Evolutionary conservation across 129 eudicot species (phyloP).

Genomic region (Centaurea solstitialis): DNA sequence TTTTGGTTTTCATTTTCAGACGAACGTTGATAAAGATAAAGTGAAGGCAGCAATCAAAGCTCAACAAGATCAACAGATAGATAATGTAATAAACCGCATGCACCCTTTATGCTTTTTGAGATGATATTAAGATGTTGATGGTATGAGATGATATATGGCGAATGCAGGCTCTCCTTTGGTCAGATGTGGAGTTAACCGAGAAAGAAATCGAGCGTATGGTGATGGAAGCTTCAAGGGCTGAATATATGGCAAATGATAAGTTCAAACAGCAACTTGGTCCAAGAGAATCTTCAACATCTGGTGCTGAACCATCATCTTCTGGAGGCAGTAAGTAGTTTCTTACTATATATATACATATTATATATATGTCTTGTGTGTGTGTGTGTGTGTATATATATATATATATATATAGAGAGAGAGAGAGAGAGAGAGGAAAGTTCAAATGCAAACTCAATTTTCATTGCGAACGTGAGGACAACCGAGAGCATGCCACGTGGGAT

Average conservation of each 20-base stretch:
- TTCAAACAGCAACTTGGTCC: slow-evolving; percentile 72
- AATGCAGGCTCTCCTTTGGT: slow-evolving; percentile 80
- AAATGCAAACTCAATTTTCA: no score
- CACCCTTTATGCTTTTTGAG: background rate
- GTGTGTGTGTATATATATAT: no score
- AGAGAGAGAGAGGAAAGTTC: no score
- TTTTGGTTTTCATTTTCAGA: slow-evolving; percentile 39
- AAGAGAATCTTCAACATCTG: slow-evolving; percentile 84
- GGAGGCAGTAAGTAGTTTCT: slow-evolving; percentile 67
- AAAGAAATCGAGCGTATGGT: slow-evolving; percentile 98
- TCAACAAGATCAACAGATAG: slow-evolving; percentile 98
- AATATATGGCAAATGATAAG: slow-evolving; percentile 72
- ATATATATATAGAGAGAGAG: background rate
- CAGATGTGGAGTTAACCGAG: slow-evolving; percentile 95
- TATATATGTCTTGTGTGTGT: no score
- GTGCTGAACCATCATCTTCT: slow-evolving; percentile 97
- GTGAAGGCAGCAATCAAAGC: slow-evolving; percentile 99
- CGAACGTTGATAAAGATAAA: slow-evolving; percentile 83
- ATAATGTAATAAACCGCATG: slow-evolving; percentile 51
- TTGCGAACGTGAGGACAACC: no score
- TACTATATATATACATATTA: background rate
- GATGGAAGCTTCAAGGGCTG: slow-evolving; percentile 96
- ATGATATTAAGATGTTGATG: background rate
- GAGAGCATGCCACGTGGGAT: no score
- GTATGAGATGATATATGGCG: background rate